phyloP scores from a whole-genome alignment of 2,329 filamentous ascomycete genomes.

The Diaporthe sp. region DNA sequence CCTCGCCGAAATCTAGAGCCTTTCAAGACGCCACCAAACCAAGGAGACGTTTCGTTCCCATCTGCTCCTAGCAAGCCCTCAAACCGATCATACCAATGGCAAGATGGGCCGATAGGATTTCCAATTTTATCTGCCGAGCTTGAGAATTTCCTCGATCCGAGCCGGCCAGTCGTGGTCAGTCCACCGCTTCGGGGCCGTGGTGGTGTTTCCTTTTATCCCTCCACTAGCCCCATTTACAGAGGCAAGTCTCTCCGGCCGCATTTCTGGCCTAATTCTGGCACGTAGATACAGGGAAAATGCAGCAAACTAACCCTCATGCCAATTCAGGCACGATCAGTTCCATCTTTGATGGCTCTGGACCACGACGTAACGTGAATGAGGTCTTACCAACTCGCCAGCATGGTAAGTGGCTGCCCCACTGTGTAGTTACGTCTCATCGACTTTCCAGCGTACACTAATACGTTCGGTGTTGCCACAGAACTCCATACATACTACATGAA shows the following conservation, averaged over 20 bases:
- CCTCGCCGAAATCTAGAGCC: too few species aligned
- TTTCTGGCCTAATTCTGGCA: too few species aligned
- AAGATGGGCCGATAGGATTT: neutral
- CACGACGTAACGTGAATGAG: neutral
- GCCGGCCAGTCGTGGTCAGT: neutral
- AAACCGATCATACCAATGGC: too few species aligned
- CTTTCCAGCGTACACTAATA: neutral
- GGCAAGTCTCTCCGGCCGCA: neutral
- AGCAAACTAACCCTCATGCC: neutral
- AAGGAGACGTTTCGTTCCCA: too few species aligned
- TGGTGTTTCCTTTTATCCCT: neutral
- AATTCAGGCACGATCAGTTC: neutral
- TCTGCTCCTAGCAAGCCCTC: too few species aligned
- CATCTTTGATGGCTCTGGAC: neutral
- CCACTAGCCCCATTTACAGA: neutral
- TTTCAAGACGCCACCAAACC: too few species aligned
- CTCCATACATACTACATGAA: too few species aligned
- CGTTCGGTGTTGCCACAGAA: neutral
- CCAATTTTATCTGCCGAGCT: too few species aligned
- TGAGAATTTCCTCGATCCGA: neutral
- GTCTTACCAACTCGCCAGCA: neutral
- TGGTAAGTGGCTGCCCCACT: neutral
- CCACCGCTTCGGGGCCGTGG: too few species aligned
- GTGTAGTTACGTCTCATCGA: neutral
- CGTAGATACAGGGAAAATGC: too few species aligned